A percentile compares a stretch with the other conserved stretches of the same genome.
Conservation (phyloP, 2,329 filamentous ascomycete genomes). For the Fusarium nanum region DNA sequence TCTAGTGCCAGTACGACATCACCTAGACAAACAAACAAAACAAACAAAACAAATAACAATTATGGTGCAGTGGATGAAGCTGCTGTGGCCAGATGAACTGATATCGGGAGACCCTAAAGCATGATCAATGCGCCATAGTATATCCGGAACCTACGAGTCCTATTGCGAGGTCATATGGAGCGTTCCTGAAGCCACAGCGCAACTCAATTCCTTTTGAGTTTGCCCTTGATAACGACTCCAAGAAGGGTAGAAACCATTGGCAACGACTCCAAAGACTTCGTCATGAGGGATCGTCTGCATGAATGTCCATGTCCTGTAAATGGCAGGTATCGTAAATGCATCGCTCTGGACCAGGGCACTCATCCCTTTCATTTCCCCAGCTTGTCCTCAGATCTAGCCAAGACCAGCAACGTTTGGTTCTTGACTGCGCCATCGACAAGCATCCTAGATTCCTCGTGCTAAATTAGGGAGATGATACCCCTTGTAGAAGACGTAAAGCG, state of each 20-base stretch:
- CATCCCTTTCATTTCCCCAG: conserved; percentile 45
- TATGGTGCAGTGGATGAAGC: neutral
- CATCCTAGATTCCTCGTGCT: conserved; percentile 14
- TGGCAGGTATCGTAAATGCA: conserved; percentile 24
- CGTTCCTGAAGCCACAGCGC: neutral
- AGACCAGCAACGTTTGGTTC: conserved; percentile 16
- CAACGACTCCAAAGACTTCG: neutral
- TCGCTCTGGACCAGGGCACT: conserved; percentile 26
- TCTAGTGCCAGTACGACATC: conserved; percentile 17
- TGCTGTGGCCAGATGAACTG: neutral
- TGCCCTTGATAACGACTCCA: neutral
- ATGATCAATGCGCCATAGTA: neutral
- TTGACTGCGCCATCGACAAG: conserved; percentile 28
- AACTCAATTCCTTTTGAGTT: conserved; percentile 7
- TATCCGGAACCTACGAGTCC: neutral
- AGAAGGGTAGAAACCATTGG: neutral
- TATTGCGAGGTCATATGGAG: neutral
- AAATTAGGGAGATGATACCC: conserved; percentile 16
- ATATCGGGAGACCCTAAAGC: neutral
- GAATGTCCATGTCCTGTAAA: neutral
- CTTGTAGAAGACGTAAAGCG: conserved; percentile 18
- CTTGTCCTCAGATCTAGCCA: conserved; percentile 23
- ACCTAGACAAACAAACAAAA: conserved; percentile 20
- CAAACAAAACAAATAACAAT: conserved; percentile 16
- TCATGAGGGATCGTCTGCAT: neutral